phyloP scores from a whole-genome alignment of 306 rosid genomes.

The Inga oerstediana region DNA sequence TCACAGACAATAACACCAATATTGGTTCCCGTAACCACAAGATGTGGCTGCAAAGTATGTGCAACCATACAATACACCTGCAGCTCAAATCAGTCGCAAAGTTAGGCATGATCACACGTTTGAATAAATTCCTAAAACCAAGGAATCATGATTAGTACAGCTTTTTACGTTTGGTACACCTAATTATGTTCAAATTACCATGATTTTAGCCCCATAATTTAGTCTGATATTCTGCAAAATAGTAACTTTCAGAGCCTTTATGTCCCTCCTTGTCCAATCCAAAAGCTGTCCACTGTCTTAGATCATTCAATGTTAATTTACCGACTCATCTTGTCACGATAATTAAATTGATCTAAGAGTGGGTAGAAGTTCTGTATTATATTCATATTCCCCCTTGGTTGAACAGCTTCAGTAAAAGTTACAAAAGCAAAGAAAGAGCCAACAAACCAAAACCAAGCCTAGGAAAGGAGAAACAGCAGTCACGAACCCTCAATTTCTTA shows the following conservation, averaged over 20 bases:
- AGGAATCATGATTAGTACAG: not conserved
- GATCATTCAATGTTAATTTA: constrained; percentile 16
- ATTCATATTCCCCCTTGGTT: constrained; percentile 23
- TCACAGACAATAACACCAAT: constrained; percentile 92
- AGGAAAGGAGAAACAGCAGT: not conserved
- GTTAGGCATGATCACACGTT: not conserved
- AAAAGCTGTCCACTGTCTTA: constrained; percentile 19
- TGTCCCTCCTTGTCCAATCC: not conserved
- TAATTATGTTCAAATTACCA: not conserved
- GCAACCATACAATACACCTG: constrained; percentile 98
- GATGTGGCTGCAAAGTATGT: constrained; percentile 93
- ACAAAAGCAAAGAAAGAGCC: constrained; percentile 8
- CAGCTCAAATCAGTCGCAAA: not conserved
- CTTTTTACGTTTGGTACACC: not conserved
- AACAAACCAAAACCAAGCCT: constrained; percentile 16
- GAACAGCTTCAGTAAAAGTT: constrained; percentile 22
- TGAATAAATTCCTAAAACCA: not conserved
- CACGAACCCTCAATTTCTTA: constrained; percentile 92
- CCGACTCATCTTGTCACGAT: constrained; percentile 19
- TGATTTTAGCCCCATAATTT: not conserved
- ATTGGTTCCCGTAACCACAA: constrained; percentile 98
- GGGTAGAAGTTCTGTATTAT: constrained; percentile 30
- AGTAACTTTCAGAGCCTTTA: not conserved
- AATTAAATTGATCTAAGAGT: not conserved
- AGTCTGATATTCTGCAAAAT: not conserved